Evolutionary conservation across 495 filamentous ascomycete genomes (phyloP).

Genomic region (Hypoxylon cercidicola): DNA sequence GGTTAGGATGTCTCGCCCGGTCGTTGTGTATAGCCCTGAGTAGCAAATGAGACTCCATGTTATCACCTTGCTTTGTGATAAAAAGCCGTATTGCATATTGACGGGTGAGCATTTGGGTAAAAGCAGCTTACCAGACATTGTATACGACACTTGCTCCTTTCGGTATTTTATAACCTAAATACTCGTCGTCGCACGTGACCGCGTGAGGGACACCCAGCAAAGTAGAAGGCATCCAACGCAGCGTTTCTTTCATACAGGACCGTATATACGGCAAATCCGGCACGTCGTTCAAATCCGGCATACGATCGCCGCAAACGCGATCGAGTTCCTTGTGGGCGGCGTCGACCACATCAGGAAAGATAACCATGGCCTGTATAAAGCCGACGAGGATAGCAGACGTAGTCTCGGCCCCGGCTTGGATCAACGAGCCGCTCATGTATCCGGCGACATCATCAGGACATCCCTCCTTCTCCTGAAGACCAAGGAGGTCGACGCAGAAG

Average conservation of each 20-base stretch:
- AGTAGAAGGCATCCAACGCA: slow-evolving; percentile 69
- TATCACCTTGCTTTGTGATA: too few relatives aligned
- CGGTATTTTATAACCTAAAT: slow-evolving; percentile 63
- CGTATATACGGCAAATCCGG: slow-evolving; percentile 62
- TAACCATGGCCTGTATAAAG: slow-evolving; percentile 68
- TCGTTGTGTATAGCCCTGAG: too few relatives aligned
- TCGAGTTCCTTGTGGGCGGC: slow-evolving; percentile 7
- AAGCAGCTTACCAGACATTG: slow-evolving; percentile 54
- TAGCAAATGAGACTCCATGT: too few relatives aligned
- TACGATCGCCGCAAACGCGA: slow-evolving; percentile 51
- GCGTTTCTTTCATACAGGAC: slow-evolving; percentile 64
- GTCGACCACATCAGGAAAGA: slow-evolving; percentile 51
- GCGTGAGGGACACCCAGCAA: slow-evolving; percentile 64
- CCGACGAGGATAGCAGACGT: slow-evolving; percentile 57
- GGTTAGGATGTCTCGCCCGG: too few relatives aligned
- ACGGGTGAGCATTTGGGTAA: too few relatives aligned
- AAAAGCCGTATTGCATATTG: too few relatives aligned
- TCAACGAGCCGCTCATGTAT: slow-evolving; percentile 57
- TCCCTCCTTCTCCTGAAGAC: too few relatives aligned
- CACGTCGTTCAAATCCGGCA: slow-evolving; percentile 64
- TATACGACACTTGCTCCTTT: slow-evolving; percentile 57
- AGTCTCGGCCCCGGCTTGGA: slow-evolving; percentile 67
- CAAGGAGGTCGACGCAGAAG: too few relatives aligned
- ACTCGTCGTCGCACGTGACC: slow-evolving; percentile 61
- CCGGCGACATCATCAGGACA: slow-evolving; percentile 47